Conservation (phyloP, 2,329 filamentous ascomycete genomes). For the Colletotrichum sp. region DNA sequence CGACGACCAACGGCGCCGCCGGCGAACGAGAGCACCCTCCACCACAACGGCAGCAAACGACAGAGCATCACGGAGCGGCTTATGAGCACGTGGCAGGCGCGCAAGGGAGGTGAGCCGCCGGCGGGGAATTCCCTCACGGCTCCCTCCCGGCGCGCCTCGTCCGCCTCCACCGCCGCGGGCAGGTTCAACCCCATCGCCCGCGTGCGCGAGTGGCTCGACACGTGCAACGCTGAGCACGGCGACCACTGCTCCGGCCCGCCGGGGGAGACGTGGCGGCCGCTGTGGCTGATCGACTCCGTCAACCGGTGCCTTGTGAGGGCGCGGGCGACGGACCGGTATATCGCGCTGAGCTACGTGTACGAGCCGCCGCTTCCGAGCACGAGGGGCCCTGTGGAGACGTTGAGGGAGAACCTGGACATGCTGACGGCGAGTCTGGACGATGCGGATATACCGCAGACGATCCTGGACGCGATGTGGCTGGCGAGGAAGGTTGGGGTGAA, state of each 20-base stretch:
- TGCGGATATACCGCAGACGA: constrained; percentile 42
- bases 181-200: constrained; percentile 40
- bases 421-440: constrained; percentile 39
- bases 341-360: constrained; percentile 53
- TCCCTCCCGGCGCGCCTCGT: constrained; percentile 17
- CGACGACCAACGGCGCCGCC: constrained; percentile 2
- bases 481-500: constrained; percentile 46
- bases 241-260: constrained; percentile 39
- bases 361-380: constrained; percentile 29
- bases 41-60: constrained; percentile 33
- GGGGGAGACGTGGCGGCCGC: constrained; percentile 39
- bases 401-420: constrained; percentile 39
- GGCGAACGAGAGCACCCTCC: constrained; percentile 2
- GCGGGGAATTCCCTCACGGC: not conserved
- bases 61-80: constrained; percentile 46
- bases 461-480: constrained; percentile 49
- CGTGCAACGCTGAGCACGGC: constrained; percentile 45
- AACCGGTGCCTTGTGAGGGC: constrained; percentile 42
- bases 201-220: constrained; percentile 48
- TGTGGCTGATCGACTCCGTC: constrained; percentile 45
- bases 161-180: constrained; percentile 21
- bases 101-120: constrained; percentile 16
- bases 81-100: constrained; percentile 27
- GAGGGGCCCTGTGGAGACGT: constrained; percentile 30
- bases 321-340: constrained; percentile 42